Evolutionary conservation across 495 filamentous ascomycete genomes (phyloP), one percentile per base, ranked within the genome.

Genomic region (Barbatosphaeria neglecta): DNA sequence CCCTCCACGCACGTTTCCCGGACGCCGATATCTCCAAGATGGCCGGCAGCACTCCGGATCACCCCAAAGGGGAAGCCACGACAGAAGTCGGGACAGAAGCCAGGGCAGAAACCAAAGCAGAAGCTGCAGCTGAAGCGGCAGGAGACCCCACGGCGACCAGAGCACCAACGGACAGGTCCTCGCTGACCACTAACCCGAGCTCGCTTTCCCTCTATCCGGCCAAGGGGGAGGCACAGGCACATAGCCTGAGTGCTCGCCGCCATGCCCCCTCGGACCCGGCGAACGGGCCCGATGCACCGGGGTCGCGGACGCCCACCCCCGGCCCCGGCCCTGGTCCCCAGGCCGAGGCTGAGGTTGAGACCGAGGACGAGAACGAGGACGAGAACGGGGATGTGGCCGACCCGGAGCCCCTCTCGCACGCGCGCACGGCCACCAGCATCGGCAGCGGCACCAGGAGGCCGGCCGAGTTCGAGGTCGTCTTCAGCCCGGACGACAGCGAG

Each of bases 391-490:
- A n/a, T n/a, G n/a, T n/a, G n/a, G 44, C 46, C 27, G 37, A 35
- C 13, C 28, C 22, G 6, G 38, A 49, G 45, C 39, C 49, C 37
- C 43, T 56, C 46, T 37, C 58, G 35, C 60, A 51, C 24, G 48
- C 54, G 3, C 55, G 56, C 27, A 72, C 66, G 7, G 51, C 50
- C 10, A 78, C 77, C 6, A 79, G 78, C 25, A 60, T 78, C 44
- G 68, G 65, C 9, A 86, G 80, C 10, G 70, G 71, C 41, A 75
- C 69, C 18, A 82, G 81, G 1, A 63, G 73, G 3, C 71, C 80
- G 50, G 78, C 83, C 2, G 74, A 76, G 22, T 90, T 77, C 57
- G 89, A 95, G 56, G 78, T 95, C 22, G 77, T 78, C 50, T 90
- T 85, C 63, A 75, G 78, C 17, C 70, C 69, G 0, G 71, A 78